Evolutionary conservation across 768 basidiomycete genomes (phyloP).

Genomic region (Phanerochaete sordida): DNA sequence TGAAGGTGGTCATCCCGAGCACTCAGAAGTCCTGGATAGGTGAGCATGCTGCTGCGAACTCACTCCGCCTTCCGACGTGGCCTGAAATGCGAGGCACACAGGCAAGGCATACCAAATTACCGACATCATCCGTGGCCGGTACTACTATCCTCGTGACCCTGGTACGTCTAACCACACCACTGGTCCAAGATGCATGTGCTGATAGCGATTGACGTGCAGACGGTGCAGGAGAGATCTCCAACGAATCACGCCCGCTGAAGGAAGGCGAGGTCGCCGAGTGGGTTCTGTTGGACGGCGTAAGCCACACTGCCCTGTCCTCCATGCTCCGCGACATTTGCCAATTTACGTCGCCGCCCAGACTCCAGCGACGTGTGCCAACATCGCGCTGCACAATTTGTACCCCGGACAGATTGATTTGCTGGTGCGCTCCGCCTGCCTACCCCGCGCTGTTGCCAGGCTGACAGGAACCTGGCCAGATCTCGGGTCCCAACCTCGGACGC

Average conservation of each 20-base stretch:
- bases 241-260: slow-evolving; percentile 58
- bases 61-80: neutral
- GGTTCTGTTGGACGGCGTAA: slow-evolving; percentile 84
- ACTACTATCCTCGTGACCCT: slow-evolving; percentile 70
- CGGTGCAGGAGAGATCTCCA: slow-evolving; percentile 64
- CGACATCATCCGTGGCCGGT: slow-evolving; percentile 64
- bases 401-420: slow-evolving; percentile 87
- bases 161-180: slow-evolving; percentile 28
- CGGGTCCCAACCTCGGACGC: slow-evolving; percentile 82
- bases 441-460: neutral
- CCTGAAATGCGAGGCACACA: slow-evolving; percentile 21
- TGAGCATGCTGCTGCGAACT: slow-evolving; percentile 24
- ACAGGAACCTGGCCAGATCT: slow-evolving; percentile 47
- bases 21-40: slow-evolving; percentile 90
- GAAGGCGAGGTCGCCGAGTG: slow-evolving; percentile 85
- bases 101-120: slow-evolving; percentile 82
- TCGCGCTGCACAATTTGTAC: slow-evolving; percentile 87
- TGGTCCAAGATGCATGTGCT: slow-evolving; percentile 1
- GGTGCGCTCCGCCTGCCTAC: slow-evolving; percentile 35
- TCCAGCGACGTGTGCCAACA: slow-evolving; percentile 89
- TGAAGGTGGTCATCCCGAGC: slow-evolving; percentile 76
- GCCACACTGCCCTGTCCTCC: slow-evolving; percentile 19
- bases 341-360: slow-evolving; percentile 45
- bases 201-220: slow-evolving; percentile 33
- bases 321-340: neutral